phyloP scores from a whole-genome alignment of 805 yeast species.

The Candida golubevii region DNA sequence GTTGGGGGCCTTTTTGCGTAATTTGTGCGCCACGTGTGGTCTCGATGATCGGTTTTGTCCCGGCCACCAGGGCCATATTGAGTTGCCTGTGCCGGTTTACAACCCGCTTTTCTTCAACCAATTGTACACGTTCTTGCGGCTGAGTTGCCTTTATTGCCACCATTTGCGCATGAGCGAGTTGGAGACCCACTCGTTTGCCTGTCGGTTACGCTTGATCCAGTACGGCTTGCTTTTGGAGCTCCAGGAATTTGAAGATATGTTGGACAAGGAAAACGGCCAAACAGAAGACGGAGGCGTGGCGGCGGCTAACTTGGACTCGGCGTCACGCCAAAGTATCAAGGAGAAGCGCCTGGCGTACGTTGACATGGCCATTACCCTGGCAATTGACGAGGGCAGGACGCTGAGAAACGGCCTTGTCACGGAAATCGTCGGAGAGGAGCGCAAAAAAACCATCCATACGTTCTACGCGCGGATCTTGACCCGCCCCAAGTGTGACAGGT shows the following conservation, averaged over 20 bases:
- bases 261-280: conserved; percentile 19
- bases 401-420: conserved; percentile 66
- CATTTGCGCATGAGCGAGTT: conserved; percentile 64
- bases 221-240: conserved; percentile 84
- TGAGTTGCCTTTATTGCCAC: conserved; percentile 88
- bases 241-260: conserved; percentile 63
- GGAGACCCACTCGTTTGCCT: conserved; percentile 72
- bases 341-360: conserved; percentile 67
- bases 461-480: conserved; percentile 69
- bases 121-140: conserved; percentile 76
- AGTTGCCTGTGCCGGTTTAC: conserved; percentile 91
- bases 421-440: conserved; percentile 81
- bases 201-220: conserved; percentile 79
- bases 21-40: conserved; percentile 93
- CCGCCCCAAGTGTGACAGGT: conserved; percentile 89
- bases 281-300: background rate
- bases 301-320: conserved; percentile 35
- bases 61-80: conserved; percentile 98
- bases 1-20: conserved; percentile 88
- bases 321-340: conserved; percentile 43
- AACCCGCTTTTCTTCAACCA: conserved; percentile 93
- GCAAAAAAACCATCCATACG: conserved; percentile 69
- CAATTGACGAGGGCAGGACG: conserved; percentile 72
- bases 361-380: conserved; percentile 62
- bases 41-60: conserved; percentile 92